Base-by-base conservation (phyloP, 2,329 filamentous ascomycete species). In the Ophioceras dolichostomum region DNA sequence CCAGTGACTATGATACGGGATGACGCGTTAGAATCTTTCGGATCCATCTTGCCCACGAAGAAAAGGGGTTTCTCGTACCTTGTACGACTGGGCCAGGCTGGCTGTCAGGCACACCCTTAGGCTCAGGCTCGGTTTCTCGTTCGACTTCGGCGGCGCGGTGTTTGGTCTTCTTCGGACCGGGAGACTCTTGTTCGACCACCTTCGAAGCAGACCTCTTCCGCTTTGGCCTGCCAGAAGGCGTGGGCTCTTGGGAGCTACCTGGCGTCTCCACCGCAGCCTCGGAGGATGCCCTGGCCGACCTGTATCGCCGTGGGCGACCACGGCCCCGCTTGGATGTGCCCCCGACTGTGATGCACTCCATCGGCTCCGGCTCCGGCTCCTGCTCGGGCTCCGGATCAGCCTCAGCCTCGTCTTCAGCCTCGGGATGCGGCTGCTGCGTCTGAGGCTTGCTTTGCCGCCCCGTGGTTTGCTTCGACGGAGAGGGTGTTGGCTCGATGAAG, bases 261-360 rank as follows among this genome's bases (percentile, higher is more conserved):
- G 34, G 27, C 6, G 24, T 31, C n/a, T 46, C 42, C 3, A 37
- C 37, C 0, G 40, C 38, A 4, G 41, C 41, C 17, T 41, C 41
- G 1, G 43, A 44, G 2, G 46, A 34, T 10, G 36, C 32, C 12
- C 42, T 41, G 21, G 34, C 39, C 16, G 37, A 34, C 36, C 40
- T 44, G 16, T 32, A 45, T 35, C 16, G 45, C 37, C 43, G 51
- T 39, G 36, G n/a, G 45, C 38, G 3, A 43, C 48, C 6, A 41
- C 47, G 13, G 47, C 43, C 44, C 1, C 43, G 44, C 13, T 36
- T 41, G 2, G 35, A 34, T 29, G 18, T 32, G 9, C 14, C 20
- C 14, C 35, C 43, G 8, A 59, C 57, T 4, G 52, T 52, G 29
- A 60, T 60, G 43, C 55, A 58, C 36, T 56, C 57, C 8, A 43